Conservation (phyloP, 2,329 filamentous ascomycete species). For the Exophiala oligosperma region DNA sequence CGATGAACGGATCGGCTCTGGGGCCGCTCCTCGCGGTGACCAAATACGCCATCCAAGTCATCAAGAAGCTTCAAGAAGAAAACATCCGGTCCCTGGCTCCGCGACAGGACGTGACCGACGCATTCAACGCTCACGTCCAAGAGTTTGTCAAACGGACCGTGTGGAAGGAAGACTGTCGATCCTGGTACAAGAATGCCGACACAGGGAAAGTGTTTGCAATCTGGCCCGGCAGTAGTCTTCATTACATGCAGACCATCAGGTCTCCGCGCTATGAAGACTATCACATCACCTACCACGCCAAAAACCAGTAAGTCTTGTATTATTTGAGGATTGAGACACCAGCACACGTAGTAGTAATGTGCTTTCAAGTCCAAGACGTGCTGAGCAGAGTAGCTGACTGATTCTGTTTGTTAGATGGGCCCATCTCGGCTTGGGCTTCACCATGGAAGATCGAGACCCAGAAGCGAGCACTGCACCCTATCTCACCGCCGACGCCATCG, state of each 20-base stretch:
- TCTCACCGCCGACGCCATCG: too few species aligned
- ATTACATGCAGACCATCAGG: conserved; percentile 46
- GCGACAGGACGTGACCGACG: conserved; percentile 29
- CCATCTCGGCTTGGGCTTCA: too few species aligned
- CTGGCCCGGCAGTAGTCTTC: conserved; percentile 52
- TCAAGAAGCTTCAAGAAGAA: conserved; percentile 41
- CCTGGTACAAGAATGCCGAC: conserved; percentile 44
- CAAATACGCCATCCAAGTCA: conserved; percentile 39
- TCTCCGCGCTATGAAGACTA: conserved; percentile 45
- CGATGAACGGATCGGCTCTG: conserved; percentile 46
- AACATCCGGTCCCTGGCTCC: conserved; percentile 43
- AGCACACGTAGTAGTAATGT: too few species aligned
- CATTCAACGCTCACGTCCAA: conserved; percentile 41
- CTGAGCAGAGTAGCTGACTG: too few species aligned
- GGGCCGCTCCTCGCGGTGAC: conserved; percentile 42
- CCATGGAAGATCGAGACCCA: too few species aligned
- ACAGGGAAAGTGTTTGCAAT: conserved; percentile 47
- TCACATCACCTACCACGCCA: conserved; percentile 37
- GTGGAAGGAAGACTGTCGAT: conserved; percentile 46
- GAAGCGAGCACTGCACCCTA: too few species aligned
- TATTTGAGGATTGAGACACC: too few species aligned
- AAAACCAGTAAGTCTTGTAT: neutral
- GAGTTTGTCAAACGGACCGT: conserved; percentile 51
- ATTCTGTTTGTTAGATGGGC: too few species aligned
- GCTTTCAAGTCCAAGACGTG: too few species aligned